phyloP scores from a whole-genome alignment of 768 basidiomycete genomes.

The Albatrellus ellisii region DNA sequence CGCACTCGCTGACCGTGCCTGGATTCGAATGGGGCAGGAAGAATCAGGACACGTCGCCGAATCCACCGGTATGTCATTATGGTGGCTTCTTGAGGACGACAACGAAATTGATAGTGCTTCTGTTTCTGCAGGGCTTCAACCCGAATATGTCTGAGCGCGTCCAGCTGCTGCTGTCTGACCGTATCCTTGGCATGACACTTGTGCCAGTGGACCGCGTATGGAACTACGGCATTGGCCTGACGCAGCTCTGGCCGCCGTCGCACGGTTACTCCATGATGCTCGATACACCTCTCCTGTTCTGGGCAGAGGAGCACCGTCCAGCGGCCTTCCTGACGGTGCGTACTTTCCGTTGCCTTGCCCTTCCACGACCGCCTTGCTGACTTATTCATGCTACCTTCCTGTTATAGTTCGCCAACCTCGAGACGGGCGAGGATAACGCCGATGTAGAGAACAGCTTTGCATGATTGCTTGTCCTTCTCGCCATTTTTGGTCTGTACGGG shows the following conservation, averaged over 20 bases:
- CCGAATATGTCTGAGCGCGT: slow-evolving; percentile 98
- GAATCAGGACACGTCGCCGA: slow-evolving; percentile 74
- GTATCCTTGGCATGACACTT: slow-evolving; percentile 90
- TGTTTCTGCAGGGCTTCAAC: slow-evolving; percentile 62
- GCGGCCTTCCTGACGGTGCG: slow-evolving; percentile 86
- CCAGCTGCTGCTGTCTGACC: slow-evolving; percentile 85
- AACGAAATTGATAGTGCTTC: slow-evolving; percentile 5
- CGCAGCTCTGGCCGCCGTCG: slow-evolving; percentile 80
- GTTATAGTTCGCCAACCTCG: slow-evolving; percentile 74
- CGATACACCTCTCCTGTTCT: slow-evolving; percentile 91
- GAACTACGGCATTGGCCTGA: slow-evolving; percentile 94
- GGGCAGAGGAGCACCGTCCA: slow-evolving; percentile 92
- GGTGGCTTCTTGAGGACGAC: background rate
- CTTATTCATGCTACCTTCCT: slow-evolving; percentile 1
- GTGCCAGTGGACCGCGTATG: slow-evolving; percentile 91
- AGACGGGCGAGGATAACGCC: slow-evolving; percentile 84
- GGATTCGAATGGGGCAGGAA: slow-evolving; percentile 99
- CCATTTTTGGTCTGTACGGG: background rate
- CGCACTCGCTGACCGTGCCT: slow-evolving; percentile 79
- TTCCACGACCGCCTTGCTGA: slow-evolving; percentile 1
- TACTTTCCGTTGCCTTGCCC: slow-evolving; percentile 7
- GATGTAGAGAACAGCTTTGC: slow-evolving; percentile 94
- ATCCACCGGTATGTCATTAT: slow-evolving; percentile 43
- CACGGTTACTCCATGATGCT: slow-evolving; percentile 73
- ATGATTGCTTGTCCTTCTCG: slow-evolving; percentile 25